These are phyloP conservation scores for Ganoderma lucidum DNA, from an alignment of 1,284 basidiomycete genomes.

Conservation along the genomic window DNA sequence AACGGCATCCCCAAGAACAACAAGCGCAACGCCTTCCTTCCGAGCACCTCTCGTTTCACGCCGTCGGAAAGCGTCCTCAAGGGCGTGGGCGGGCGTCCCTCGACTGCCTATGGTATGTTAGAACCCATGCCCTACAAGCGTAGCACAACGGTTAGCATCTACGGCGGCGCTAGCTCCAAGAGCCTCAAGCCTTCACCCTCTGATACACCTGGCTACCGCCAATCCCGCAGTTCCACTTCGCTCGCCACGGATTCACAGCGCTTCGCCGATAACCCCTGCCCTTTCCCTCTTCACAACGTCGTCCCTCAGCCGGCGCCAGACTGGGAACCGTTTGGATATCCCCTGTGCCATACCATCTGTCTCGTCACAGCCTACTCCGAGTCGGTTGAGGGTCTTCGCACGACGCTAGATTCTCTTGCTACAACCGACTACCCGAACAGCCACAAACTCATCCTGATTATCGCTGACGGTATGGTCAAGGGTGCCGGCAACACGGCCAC, in stretches of 20 bases:
- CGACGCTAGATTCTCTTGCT: constrained; percentile 96
- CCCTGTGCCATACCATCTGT: constrained; percentile 93
- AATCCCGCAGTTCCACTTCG: constrained; percentile 87
- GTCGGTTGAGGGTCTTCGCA: constrained; percentile 94
- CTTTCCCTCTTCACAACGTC: constrained; percentile 92
- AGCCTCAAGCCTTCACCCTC: constrained; percentile 69
- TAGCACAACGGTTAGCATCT: constrained; percentile 53
- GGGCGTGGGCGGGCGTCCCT: constrained; percentile 66
- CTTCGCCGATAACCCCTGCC: constrained; percentile 78
- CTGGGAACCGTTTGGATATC: constrained; percentile 96
- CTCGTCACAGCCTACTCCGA: constrained; percentile 99
- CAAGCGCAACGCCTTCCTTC: constrained; percentile 76
- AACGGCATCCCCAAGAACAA: constrained; percentile 67
- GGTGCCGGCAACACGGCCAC: constrained; percentile 89
- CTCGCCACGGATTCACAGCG: constrained; percentile 57
- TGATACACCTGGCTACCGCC: constrained; percentile 77
- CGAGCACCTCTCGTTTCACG: constrained; percentile 89
- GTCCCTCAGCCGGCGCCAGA: constrained; percentile 93
- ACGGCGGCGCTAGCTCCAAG: constrained; percentile 56
- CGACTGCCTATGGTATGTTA: constrained; percentile 80
- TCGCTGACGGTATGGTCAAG: constrained; percentile 99
- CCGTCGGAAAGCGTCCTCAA: constrained; percentile 77
- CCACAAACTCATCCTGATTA: constrained; percentile 95
- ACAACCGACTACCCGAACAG: constrained; percentile 99
- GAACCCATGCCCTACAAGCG: constrained; percentile 71